Base-by-base conservation (phyloP, 176 grass and related monocot species). In the Puccinellia tenuiflora region DNA sequence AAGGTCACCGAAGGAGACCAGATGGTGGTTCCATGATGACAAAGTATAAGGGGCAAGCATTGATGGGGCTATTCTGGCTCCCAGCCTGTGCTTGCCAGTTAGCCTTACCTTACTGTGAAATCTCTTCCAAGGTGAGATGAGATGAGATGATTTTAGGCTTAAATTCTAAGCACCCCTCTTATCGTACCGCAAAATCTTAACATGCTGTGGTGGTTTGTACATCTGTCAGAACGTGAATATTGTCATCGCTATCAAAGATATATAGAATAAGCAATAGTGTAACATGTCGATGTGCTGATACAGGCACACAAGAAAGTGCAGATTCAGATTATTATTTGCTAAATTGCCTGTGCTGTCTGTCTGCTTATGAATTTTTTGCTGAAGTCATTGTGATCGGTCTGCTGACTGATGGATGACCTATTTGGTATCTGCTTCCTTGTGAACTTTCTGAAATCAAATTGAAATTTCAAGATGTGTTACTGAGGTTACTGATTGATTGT, bases 11-110 rank as follows among this genome's bases (percentile, higher is more conserved):
- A 97, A 97, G 79, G 94, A 97, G 75, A 97, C 94, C n/a, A 91
- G 91, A 84, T 96, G 93, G 93, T 96, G 93, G 93, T 96, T 96
- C 70, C 93, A 96, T 77, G 93, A 96, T 8, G 91, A 93, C 76
- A 96, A 90, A 68, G 93, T 93, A 69, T 96, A 85, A 78, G 14
- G 1, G n/a, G n/a, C n/a, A n/a, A n/a, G n/a, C n/a, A n/a, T n/a
- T n/a, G n/a, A n/a, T n/a, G n/a, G n/a, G n/a, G n/a, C n/a, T n/a
- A n/a, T n/a, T n/a, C n/a, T n/a, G n/a, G n/a, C n/a, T n/a, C n/a
- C n/a, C n/a, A n/a, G n/a, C n/a, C n/a, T n/a, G n/a, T n/a, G n/a
- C n/a, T n/a, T n/a, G n/a, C n/a, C n/a, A n/a, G n/a, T n/a, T n/a
- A n/a, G n/a, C n/a, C n/a, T n/a, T n/a, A n/a, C n/a, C 11, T 45